These are phyloP conservation scores for Colletotrichum tamarilloi DNA, from an alignment of 2,329 filamentous ascomycete genomes.

Conservation along the genomic window DNA sequence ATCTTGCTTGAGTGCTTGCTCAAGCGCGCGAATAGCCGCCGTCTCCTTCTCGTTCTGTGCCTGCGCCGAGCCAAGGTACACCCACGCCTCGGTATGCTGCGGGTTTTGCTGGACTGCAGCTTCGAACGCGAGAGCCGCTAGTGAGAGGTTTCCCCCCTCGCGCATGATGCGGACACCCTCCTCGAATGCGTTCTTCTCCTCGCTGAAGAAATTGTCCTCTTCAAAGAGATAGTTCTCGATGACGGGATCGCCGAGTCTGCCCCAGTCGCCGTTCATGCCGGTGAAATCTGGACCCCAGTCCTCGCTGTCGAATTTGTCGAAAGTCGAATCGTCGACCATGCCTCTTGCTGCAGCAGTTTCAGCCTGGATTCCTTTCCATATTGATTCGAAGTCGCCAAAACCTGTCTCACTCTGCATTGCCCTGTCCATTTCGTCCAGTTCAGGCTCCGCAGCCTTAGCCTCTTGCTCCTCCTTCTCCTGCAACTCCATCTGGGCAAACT, in stretches of 20 bases:
- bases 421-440: slow-evolving; percentile 88
- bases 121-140: slow-evolving; percentile 95
- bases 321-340: slow-evolving; percentile 73
- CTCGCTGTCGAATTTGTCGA: slow-evolving; percentile 78
- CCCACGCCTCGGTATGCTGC: slow-evolving; percentile 92
- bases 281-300: slow-evolving; percentile 81
- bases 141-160: slow-evolving; percentile 91
- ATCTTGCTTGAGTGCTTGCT: slow-evolving; percentile 90
- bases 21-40: slow-evolving; percentile 91
- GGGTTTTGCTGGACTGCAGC: slow-evolving; percentile 92
- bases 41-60: slow-evolving; percentile 99
- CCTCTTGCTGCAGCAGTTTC: slow-evolving; percentile 77
- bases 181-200: slow-evolving; percentile 86
- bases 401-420: slow-evolving; percentile 75
- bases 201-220: slow-evolving; percentile 89
- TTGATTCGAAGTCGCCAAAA: slow-evolving; percentile 89
- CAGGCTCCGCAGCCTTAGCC: slow-evolving; percentile 75
- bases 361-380: slow-evolving; percentile 86
- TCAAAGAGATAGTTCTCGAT: slow-evolving; percentile 95
- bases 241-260: slow-evolving; percentile 75
- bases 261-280: slow-evolving; percentile 69
- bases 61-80: slow-evolving; percentile 89
- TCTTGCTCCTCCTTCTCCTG: slow-evolving; percentile 67
- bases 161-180: slow-evolving; percentile 94
- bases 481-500: slow-evolving; percentile 89